These are phyloP conservation scores for Boletus sp. DNA, from an alignment of 768 basidiomycete genomes.

Conservation along the genomic window DNA sequence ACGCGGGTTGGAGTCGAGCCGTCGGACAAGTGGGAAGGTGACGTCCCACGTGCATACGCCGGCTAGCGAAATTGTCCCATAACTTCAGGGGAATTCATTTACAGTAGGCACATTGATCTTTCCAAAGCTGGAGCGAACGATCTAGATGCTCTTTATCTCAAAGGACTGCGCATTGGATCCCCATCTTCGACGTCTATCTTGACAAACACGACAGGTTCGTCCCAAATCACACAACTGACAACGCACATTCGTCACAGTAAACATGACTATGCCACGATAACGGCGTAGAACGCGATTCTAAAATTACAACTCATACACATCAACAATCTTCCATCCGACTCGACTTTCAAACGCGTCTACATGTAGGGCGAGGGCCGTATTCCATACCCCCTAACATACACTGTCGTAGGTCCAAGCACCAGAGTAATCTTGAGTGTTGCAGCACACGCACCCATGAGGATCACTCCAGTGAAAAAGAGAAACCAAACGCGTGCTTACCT, in stretches of 20 bases:
- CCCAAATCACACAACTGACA: neutral
- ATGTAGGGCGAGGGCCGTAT: neutral
- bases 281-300: neutral
- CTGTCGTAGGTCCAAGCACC: slow-evolving; percentile 60
- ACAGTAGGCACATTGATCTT: neutral
- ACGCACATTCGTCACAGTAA: neutral
- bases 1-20: neutral
- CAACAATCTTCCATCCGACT: neutral
- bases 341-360: neutral
- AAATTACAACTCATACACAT: neutral
- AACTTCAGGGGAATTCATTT: neutral
- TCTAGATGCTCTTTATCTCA: neutral
- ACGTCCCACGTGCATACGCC: neutral
- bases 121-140: neutral
- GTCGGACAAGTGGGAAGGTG: neutral
- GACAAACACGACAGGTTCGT: neutral
- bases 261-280: neutral
- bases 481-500: slow-evolving; percentile 12
- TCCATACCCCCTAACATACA: slow-evolving; percentile 33
- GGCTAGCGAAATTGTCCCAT: neutral
- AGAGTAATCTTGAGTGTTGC: slow-evolving; percentile 37
- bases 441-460: neutral
- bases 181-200: neutral
- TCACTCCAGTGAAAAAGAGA: neutral
- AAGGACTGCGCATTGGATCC: neutral